A percentile compares a stretch with the other conserved stretches of the same genome.
Evolutionary conservation across 2,329 filamentous ascomycete genomes (phyloP).

Genomic region (Hypoxylon rubiginosum): DNA sequence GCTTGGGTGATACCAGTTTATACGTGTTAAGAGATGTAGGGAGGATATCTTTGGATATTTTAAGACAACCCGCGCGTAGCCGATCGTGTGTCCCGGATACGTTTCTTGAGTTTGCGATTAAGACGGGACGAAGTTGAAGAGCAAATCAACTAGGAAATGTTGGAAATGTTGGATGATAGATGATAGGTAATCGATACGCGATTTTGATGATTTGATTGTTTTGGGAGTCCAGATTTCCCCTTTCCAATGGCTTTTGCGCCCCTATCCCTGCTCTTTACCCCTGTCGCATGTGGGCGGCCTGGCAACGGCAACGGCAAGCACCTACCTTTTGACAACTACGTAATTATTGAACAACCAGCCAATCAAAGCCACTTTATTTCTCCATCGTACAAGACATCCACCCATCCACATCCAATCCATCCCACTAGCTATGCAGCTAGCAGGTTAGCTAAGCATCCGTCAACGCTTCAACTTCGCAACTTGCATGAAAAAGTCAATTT

Average conservation of each 20-base stretch:
- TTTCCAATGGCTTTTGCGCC: constrained; percentile 24
- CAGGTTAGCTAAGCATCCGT: constrained; percentile 9
- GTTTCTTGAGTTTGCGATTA: constrained; percentile 8
- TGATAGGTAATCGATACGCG: constrained; percentile 39
- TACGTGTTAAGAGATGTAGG: not conserved
- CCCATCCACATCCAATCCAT: no score
- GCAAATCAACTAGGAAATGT: not conserved
- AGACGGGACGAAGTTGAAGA: constrained; percentile 5
- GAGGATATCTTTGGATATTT: not conserved
- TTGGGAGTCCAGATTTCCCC: constrained; percentile 28
- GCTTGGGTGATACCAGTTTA: constrained; percentile 24
- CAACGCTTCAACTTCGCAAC: not conserved
- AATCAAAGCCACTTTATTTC: not conserved
- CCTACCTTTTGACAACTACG: constrained; percentile 7
- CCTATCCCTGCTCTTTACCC: constrained; percentile 31
- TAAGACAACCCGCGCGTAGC: not conserved
- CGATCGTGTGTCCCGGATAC: not conserved
- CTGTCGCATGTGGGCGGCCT: constrained; percentile 31
- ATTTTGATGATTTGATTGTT: constrained; percentile 34
- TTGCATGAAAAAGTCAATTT: not conserved
- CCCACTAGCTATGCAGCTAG: not conserved
- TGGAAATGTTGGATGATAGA: constrained; percentile 11
- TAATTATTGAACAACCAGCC: constrained; percentile 14
- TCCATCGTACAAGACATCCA: not conserved
- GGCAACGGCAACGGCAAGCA: constrained; percentile 24